Evolutionary conservation across 2,329 filamentous ascomycete species (phyloP), one percentile per base, ranked within the genome.

Genomic region (Coniella vitis): DNA sequence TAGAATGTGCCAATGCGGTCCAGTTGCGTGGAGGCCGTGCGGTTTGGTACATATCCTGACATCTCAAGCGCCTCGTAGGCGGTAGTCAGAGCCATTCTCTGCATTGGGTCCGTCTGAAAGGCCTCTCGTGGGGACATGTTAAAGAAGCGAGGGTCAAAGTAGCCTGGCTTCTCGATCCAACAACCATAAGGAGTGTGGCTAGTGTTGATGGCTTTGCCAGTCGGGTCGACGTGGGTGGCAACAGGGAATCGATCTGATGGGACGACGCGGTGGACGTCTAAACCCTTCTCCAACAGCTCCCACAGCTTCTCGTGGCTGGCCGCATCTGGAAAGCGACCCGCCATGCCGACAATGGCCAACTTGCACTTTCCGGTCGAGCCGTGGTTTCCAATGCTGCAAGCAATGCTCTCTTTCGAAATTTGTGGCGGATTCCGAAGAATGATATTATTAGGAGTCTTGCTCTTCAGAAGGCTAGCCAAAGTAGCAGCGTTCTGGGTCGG

Each of bases 41-140:
- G 73, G 64, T 87, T 85, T 0, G 84, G 81, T 5, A 88, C 81
- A 58, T 87, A 86, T 1, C 87, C 87, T 29, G 83, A 83, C 80
- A 87, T 87, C 63, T 93, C 87, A 41, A 93, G 72, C 0, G 87
- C 87, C 61, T 91, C 87, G 58, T 89, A 91, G 0, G 86, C 86
- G 3, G 86, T 89, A 8, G 83, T 79, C 19, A 93, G 69, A 3
- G 85, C 84, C 56, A 90, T 73, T 57, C 87, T 78, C 63, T 89
- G 86, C 77, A 88, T 88, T 0, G 87, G 87, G 62, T 91, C 87
- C 1, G 85, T 89, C 61, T 90, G 85, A 45, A 81, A 78, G 22
- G 87, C 87, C 66, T 91, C 86, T 57, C 85, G 79, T 5, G 86
- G 86, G 32, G 86, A 90, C 83, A 91, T 90, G 66, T 89, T 89